A percentile compares a stretch with the other conserved stretches of the same genome.
phyloP scores from a whole-genome alignment of 768 basidiomycete genomes.

The Collybiopsis luxurians region DNA sequence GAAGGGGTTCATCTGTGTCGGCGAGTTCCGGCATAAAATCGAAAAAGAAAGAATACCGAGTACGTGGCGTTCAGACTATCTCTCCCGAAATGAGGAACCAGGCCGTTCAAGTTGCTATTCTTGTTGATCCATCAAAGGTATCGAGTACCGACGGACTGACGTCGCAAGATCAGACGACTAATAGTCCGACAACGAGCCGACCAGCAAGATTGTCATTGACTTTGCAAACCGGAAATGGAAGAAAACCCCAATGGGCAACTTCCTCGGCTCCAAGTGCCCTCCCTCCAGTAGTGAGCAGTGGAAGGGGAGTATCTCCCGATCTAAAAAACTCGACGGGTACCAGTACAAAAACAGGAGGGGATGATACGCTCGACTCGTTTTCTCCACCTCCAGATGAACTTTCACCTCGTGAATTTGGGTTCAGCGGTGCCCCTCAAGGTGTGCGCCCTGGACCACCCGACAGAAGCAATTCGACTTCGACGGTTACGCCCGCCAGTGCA shows the following conservation, averaged over 20 bases:
- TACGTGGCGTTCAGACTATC: conserved; percentile 71
- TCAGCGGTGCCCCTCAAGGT: conserved; percentile 1
- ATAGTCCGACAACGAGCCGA: conserved; percentile 16
- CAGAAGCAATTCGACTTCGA: conserved; percentile 1
- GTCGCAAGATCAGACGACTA: conserved; percentile 16
- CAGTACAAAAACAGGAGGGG: neutral
- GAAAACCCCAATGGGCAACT: conserved; percentile 2
- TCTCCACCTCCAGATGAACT: conserved; percentile 7
- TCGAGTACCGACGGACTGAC: conserved; percentile 12
- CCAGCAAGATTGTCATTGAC: conserved; percentile 2
- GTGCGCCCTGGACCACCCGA: neutral
- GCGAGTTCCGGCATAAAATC: conserved; percentile 33
- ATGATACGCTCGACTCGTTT: conserved; percentile 1
- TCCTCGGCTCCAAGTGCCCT: neutral
- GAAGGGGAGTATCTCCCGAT: neutral
- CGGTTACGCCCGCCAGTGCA: neutral
- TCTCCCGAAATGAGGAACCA: conserved; percentile 50
- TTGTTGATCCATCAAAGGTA: conserved; percentile 22
- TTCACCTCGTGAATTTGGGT: conserved; percentile 14
- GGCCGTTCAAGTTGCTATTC: conserved; percentile 53
- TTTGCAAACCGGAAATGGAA: neutral
- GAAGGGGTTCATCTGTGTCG: conserved; percentile 34
- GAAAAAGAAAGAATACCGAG: conserved; percentile 56
- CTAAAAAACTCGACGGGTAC: neutral
- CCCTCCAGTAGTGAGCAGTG: conserved; percentile 2